Conservation (phyloP, 331 rosid species). For the Malus hybrid region DNA sequence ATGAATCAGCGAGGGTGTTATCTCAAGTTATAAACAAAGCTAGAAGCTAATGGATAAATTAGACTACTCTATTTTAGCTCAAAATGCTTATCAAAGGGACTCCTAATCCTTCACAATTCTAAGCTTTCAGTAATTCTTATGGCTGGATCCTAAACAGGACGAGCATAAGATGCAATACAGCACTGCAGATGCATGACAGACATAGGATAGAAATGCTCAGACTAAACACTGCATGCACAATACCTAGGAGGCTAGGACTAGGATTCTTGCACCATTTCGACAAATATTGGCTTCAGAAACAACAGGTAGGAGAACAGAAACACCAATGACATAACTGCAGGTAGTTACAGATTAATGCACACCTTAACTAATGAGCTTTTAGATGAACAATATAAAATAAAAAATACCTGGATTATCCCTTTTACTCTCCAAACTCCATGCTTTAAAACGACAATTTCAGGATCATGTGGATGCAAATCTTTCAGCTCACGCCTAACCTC, state of each 20-base stretch:
- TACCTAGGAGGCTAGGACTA: not conserved
- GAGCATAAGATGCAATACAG: not conserved
- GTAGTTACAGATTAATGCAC: not conserved
- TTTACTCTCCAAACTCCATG: conserved; percentile 97
- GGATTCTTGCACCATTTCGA: not conserved
- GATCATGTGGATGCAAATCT: conserved; percentile 70
- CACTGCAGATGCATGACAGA: not conserved
- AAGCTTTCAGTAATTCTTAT: not conserved
- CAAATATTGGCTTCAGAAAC: not conserved
- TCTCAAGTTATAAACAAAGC: not conserved
- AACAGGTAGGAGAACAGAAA: not conserved
- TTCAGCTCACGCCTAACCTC: conserved; percentile 61
- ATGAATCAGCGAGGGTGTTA: not conserved
- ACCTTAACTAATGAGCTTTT: not conserved
- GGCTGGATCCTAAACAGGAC: not conserved
- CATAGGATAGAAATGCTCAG: not conserved
- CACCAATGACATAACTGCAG: not conserved
- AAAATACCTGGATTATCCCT: conserved; percentile 86
- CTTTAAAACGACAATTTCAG: conserved; percentile 70
- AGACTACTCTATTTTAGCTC: not conserved
- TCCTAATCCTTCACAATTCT: not conserved
- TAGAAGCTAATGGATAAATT: not conserved
- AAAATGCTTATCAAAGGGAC: not conserved
- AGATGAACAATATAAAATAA: not conserved
- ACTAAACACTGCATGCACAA: not conserved